These are phyloP conservation scores for Alternaria novae-zelandiae DNA, from an alignment of 2,329 filamentous ascomycete genomes.

Conservation along the genomic window DNA sequence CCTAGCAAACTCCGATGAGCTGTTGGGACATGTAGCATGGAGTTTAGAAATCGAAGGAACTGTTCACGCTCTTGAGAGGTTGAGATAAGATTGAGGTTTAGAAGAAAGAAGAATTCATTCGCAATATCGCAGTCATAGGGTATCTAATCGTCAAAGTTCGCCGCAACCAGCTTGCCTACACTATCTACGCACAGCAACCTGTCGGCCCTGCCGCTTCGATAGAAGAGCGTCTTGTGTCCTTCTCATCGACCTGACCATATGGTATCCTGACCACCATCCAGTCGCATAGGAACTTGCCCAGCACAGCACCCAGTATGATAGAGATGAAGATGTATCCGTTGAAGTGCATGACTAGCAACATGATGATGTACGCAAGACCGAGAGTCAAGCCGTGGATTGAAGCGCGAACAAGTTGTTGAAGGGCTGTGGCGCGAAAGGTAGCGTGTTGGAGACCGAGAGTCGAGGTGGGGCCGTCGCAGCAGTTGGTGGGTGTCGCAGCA, in stretches of 20 bases:
- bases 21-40: neutral
- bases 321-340: slow-evolving; percentile 79
- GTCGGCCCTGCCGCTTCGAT: slow-evolving; percentile 36
- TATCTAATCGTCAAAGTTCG: slow-evolving; percentile 6
- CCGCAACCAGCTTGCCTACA: neutral
- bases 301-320: slow-evolving; percentile 76
- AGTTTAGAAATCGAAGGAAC: rapidly evolving
- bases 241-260: slow-evolving; percentile 28
- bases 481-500: slow-evolving; percentile 24
- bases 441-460: slow-evolving; percentile 34
- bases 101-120: neutral
- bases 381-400: slow-evolving; percentile 74
- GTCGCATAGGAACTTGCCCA: slow-evolving; percentile 75
- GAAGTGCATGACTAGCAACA: slow-evolving; percentile 73
- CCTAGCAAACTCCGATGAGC: neutral
- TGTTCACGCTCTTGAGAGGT: too few relatives aligned
- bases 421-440: slow-evolving; percentile 60
- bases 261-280: slow-evolving; percentile 58
- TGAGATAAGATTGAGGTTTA: too few relatives aligned
- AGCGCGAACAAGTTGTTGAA: slow-evolving; percentile 72
- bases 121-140: slow-evolving; percentile 4
- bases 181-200: slow-evolving; percentile 33
- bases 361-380: slow-evolving; percentile 77
- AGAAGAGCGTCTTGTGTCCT: slow-evolving; percentile 29
- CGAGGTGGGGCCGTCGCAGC: slow-evolving; percentile 31